A percentile compares a stretch with the other conserved stretches of the same genome.
phyloP scores from a whole-genome alignment of 2,329 filamentous ascomycete species.

The Colletotrichum limetticola region DNA sequence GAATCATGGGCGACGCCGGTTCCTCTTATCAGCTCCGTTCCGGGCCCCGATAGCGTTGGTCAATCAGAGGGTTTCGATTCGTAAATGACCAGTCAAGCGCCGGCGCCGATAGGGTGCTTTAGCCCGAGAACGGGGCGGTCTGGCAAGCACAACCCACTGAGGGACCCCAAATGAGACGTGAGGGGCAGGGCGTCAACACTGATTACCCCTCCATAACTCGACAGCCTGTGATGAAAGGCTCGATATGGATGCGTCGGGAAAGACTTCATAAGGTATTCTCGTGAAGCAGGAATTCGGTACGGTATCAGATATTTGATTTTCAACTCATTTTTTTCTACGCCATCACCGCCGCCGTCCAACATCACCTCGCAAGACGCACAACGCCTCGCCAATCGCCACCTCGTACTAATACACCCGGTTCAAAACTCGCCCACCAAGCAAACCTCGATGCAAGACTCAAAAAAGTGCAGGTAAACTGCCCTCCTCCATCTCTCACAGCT shows the following conservation, averaged over 20 bases:
- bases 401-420: not conserved
- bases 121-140: not conserved
- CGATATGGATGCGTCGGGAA: not conserved
- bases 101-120: constrained; percentile 9
- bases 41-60: constrained; percentile 14
- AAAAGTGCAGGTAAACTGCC: no score
- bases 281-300: not conserved
- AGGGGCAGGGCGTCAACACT: constrained; percentile 12
- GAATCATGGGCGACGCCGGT: constrained; percentile 9
- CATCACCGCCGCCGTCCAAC: not conserved
- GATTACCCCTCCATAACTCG: constrained; percentile 7
- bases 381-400: constrained; percentile 7
- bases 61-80: constrained; percentile 27
- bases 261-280: not conserved
- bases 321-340: not conserved
- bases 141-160: constrained; percentile 7
- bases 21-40: constrained; percentile 29
- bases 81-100: constrained; percentile 19
- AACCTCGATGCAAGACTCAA: not conserved
- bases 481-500: constrained; percentile 5
- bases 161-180: constrained; percentile 10
- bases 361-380: not conserved
- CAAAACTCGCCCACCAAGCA: not conserved
- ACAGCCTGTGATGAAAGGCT: not conserved
- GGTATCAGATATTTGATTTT: not conserved